Conservation (phyloP, 139 green algal species). For the Mychonastes homosphaera region DNA sequence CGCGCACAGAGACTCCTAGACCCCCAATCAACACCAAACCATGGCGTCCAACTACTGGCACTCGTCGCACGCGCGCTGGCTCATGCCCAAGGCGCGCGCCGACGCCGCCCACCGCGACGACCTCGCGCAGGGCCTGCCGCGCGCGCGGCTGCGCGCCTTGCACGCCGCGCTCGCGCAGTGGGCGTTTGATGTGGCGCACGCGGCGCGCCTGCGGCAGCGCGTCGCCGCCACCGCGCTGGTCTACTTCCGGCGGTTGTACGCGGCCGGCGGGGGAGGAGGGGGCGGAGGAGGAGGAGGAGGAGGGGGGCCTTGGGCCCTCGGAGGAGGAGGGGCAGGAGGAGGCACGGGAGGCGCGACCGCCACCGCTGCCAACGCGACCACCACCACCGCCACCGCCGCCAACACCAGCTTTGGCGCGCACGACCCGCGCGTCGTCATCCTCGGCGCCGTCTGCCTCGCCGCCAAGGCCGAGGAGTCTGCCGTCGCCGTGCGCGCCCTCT, state of each 20-base stretch:
- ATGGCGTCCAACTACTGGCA: slow-evolving; percentile 24
- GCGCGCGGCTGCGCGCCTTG: neutral
- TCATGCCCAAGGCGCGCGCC: slow-evolving; percentile 31
- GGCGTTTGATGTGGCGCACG: neutral
- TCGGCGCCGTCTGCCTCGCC: slow-evolving; percentile 65
- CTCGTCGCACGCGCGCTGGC: slow-evolving; percentile 16
- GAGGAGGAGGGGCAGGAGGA: too few species aligned
- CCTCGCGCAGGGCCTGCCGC: slow-evolving; percentile 23
- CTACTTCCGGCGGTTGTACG: slow-evolving; percentile 55
- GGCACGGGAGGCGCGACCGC: too few species aligned
- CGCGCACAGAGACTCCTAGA: too few species aligned
- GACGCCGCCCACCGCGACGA: slow-evolving; percentile 28
- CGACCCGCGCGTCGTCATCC: slow-evolving; percentile 54
- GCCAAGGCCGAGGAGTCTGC: slow-evolving; percentile 66
- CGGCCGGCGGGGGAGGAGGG: too few species aligned
- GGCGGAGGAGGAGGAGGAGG: too few species aligned
- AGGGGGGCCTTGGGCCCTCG: too few species aligned
- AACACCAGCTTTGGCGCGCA: slow-evolving; percentile 32
- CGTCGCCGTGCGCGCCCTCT: slow-evolving; percentile 54
- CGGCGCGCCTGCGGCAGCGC: slow-evolving; percentile 11
- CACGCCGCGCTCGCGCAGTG: neutral
- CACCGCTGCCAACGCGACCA: too few species aligned
- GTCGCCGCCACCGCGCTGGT: slow-evolving; percentile 46
- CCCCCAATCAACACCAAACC: too few species aligned
- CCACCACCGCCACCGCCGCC: too few species aligned